phyloP scores from a whole-genome alignment of 768 basidiomycete species.

The Nidularia pulvinata region DNA sequence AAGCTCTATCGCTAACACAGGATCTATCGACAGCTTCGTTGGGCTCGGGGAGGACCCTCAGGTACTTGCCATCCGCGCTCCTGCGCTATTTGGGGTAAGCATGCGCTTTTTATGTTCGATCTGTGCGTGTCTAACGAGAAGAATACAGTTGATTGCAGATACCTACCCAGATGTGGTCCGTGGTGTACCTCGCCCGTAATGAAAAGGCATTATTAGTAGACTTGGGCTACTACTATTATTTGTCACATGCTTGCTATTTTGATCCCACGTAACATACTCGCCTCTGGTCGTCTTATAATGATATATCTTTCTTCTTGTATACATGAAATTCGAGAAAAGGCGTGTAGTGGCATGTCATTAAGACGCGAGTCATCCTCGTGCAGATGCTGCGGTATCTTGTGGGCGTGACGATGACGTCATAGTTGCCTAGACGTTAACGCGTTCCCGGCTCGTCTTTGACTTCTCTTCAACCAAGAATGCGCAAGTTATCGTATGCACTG shows the following conservation, averaged over 20 bases:
- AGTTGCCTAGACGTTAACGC: too few relatives aligned
- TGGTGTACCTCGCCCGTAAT: conserved; percentile 44
- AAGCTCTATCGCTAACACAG: neutral
- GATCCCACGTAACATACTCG: too few relatives aligned
- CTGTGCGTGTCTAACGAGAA: too few relatives aligned
- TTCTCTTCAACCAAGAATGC: conserved; percentile 35
- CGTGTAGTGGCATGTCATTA: too few relatives aligned
- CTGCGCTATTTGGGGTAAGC: conserved; percentile 64
- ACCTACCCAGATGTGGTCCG: conserved; percentile 72
- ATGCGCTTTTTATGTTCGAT: neutral
- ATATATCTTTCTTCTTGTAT: too few relatives aligned
- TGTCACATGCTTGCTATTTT: too few relatives aligned
- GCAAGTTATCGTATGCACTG: conserved; percentile 68
- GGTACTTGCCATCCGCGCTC: conserved; percentile 71
- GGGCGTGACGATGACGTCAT: too few relatives aligned
- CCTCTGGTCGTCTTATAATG: too few relatives aligned
- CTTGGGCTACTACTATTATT: too few relatives aligned
- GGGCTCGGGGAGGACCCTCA: conserved; percentile 86
- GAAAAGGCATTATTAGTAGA: neutral
- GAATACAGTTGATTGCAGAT: conserved; percentile 55
- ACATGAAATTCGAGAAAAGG: too few relatives aligned
- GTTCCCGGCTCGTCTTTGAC: neutral
- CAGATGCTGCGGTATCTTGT: too few relatives aligned
- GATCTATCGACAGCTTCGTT: conserved; percentile 54
- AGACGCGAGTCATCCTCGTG: too few relatives aligned